Percentiles rank a stretch among this genome's conserved stretches.
Conservation (phyloP, 1,284 basidiomycete genomes). For the Cerioporus squamosus region DNA sequence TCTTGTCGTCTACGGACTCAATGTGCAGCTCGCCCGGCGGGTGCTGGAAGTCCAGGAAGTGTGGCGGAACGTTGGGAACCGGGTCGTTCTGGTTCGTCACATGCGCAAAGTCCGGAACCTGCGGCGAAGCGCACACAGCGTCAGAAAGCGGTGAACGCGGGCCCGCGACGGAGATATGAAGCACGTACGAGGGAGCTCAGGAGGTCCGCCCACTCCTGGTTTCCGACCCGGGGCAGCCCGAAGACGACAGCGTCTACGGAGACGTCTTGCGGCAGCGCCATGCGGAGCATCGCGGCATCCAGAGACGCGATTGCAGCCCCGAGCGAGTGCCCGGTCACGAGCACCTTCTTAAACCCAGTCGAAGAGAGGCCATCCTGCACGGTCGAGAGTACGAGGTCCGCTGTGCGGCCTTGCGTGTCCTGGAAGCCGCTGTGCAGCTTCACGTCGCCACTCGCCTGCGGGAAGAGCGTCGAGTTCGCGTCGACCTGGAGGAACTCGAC, state of each 20-base stretch:
- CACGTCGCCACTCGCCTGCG: conserved; percentile 31
- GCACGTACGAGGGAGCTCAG: conserved; percentile 15
- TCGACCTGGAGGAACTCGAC: conserved; percentile 39
- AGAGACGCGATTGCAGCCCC: conserved; percentile 50
- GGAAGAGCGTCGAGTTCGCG: conserved; percentile 46
- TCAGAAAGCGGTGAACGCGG: neutral
- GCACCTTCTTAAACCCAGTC: conserved; percentile 41
- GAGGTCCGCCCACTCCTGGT: conserved; percentile 30
- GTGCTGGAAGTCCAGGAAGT: conserved; percentile 38
- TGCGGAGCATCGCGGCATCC: conserved; percentile 47
- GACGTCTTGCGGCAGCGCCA: conserved; percentile 41
- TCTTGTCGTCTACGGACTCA: conserved; percentile 19
- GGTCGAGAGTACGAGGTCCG: conserved; percentile 43
- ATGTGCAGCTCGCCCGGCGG: conserved; percentile 41
- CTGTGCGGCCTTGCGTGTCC: conserved; percentile 47
- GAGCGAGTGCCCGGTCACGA: conserved; percentile 41
- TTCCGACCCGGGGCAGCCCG: conserved; percentile 48
- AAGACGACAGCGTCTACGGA: conserved; percentile 44
- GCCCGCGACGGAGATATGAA: neutral
- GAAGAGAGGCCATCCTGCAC: conserved; percentile 40
- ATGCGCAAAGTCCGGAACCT: conserved; percentile 35
- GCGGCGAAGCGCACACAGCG: neutral
- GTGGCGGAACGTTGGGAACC: conserved; percentile 41
- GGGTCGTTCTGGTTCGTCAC: conserved; percentile 42
- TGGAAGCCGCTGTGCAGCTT: conserved; percentile 52